Evolutionary conservation across 2,329 filamentous ascomycete species (phyloP).

Genomic region (Fusarium cicatricum): DNA sequence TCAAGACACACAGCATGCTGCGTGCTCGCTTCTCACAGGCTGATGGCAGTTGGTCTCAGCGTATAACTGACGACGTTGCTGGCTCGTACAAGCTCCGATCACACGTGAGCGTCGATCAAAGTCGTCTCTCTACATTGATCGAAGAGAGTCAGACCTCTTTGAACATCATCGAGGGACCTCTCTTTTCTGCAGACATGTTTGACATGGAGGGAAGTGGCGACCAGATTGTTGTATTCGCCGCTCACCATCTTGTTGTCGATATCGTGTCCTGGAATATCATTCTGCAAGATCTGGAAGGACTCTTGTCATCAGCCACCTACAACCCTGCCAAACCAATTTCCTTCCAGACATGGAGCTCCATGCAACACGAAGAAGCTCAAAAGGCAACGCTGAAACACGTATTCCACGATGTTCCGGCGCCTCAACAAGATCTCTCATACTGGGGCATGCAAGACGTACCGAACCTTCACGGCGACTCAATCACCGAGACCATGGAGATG

Average conservation of each 20-base stretch:
- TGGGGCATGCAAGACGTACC: constrained; percentile 36
- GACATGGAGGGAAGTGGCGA: constrained; percentile 6
- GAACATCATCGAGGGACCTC: constrained; percentile 5
- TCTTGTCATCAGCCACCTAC: constrained; percentile 45
- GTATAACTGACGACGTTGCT: constrained; percentile 1
- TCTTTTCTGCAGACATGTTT: constrained; percentile 30
- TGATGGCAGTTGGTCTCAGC: constrained; percentile 13
- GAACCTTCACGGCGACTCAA: constrained; percentile 22
- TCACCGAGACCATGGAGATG: constrained; percentile 13
- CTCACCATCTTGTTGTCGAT: constrained; percentile 53
- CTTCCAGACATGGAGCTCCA: constrained; percentile 45
- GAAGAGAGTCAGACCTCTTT: constrained; percentile 10
- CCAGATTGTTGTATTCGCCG: constrained; percentile 41
- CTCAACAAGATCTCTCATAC: constrained; percentile 26
- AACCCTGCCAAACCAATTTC: not conserved
- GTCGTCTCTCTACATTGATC: not conserved
- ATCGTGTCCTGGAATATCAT: constrained; percentile 58
- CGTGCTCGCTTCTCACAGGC: constrained; percentile 17
- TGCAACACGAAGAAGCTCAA: constrained; percentile 36
- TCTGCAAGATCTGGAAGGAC: constrained; percentile 43
- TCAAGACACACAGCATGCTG: constrained; percentile 29
- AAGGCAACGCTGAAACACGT: constrained; percentile 24
- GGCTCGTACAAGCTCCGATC: constrained; percentile 10
- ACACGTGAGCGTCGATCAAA: not conserved
- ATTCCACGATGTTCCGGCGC: constrained; percentile 9